A percentile compares a stretch with the other conserved stretches of the same genome.
These are phyloP conservation scores for Jamesozyma spencerorum DNA, from an alignment of 805 yeast genomes.

Conservation along the genomic window DNA sequence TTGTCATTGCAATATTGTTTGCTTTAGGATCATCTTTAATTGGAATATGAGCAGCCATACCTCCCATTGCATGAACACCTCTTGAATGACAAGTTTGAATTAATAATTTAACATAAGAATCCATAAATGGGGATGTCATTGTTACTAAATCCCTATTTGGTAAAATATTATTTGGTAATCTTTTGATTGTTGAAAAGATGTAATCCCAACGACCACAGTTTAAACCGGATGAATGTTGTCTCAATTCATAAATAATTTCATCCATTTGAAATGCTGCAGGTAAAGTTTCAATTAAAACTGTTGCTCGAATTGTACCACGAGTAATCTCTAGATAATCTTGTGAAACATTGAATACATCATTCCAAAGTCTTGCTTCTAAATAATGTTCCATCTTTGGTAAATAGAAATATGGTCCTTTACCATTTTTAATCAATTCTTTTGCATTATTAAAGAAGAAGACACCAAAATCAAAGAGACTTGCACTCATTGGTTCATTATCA, in stretches of 20 bases:
- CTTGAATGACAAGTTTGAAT: slow-evolving; percentile 68
- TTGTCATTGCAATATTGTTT: slow-evolving; percentile 59
- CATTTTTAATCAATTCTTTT: slow-evolving; percentile 46
- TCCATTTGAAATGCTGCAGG: slow-evolving; percentile 86
- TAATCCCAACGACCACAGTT: slow-evolving; percentile 90
- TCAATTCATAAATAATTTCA: slow-evolving; percentile 67
- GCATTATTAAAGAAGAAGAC: slow-evolving; percentile 72
- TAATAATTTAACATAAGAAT: slow-evolving; percentile 62
- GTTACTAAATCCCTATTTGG: slow-evolving; percentile 78
- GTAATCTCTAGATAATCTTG: slow-evolving; percentile 62
- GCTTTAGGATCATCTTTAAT: slow-evolving; percentile 60
- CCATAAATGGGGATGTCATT: slow-evolving; percentile 76
- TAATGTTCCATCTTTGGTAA: slow-evolving; percentile 84
- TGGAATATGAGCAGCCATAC: slow-evolving; percentile 85
- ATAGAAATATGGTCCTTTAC: slow-evolving; percentile 74
- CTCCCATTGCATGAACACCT: slow-evolving; percentile 82
- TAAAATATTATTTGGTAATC: slow-evolving; percentile 54
- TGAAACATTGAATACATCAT: slow-evolving; percentile 65
- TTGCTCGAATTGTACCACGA: slow-evolving; percentile 73
- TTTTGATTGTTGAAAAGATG: slow-evolving; percentile 71
- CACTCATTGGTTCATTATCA: slow-evolving; percentile 70
- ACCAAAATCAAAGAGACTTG: slow-evolving; percentile 73
- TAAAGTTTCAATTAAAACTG: slow-evolving; percentile 72
- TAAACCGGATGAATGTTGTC: slow-evolving; percentile 70
- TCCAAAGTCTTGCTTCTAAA: slow-evolving; percentile 75